A percentile compares a stretch with the other conserved stretches of the same genome.
Evolutionary conservation across 805 yeast species (phyloP).

Genomic region (Metschnikowia arizonensis): DNA sequence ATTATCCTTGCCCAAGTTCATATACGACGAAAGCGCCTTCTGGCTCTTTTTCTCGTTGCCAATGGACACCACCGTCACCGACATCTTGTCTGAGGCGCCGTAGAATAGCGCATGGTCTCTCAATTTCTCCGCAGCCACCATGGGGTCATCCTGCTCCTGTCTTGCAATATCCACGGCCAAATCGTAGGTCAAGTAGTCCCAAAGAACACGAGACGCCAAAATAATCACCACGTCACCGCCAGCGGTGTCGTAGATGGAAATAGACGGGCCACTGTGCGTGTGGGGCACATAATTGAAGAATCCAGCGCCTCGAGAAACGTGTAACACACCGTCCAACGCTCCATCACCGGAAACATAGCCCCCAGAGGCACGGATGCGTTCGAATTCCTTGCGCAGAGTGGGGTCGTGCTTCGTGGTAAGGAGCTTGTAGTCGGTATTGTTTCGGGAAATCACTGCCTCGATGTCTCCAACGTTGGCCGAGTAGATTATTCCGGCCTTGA

Average conservation of each 20-base stretch:
- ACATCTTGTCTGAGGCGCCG: slow-evolving; percentile 75
- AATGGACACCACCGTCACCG: slow-evolving; percentile 75
- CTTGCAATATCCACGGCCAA: slow-evolving; percentile 88
- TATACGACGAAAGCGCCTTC: slow-evolving; percentile 29
- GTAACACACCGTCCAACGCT: slow-evolving; percentile 74
- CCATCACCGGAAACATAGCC: slow-evolving; percentile 87
- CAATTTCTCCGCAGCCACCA: slow-evolving; percentile 86
- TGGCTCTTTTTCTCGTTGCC: slow-evolving; percentile 44
- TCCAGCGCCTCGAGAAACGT: slow-evolving; percentile 89
- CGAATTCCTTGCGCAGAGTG: slow-evolving; percentile 69
- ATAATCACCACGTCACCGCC: slow-evolving; percentile 80
- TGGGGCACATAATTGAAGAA: slow-evolving; percentile 83
- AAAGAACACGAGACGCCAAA: slow-evolving; percentile 75
- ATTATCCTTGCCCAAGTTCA: slow-evolving; percentile 36
- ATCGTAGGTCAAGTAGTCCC: slow-evolving; percentile 81
- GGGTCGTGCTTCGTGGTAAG: slow-evolving; percentile 83
- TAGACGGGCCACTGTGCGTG: slow-evolving; percentile 82
- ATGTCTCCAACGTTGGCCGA: slow-evolving; percentile 92
- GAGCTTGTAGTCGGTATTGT: slow-evolving; percentile 74
- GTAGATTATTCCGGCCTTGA: slow-evolving; percentile 65
- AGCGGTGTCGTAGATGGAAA: slow-evolving; percentile 55
- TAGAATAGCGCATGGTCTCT: slow-evolving; percentile 93
- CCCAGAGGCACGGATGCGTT: slow-evolving; percentile 84
- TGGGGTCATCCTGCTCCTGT: slow-evolving; percentile 75
- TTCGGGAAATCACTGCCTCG: slow-evolving; percentile 71